Percentiles rank a stretch among this genome's conserved stretches.
Conservation (phyloP, 495 filamentous ascomycete species). For the Coniosporium apollinis region DNA sequence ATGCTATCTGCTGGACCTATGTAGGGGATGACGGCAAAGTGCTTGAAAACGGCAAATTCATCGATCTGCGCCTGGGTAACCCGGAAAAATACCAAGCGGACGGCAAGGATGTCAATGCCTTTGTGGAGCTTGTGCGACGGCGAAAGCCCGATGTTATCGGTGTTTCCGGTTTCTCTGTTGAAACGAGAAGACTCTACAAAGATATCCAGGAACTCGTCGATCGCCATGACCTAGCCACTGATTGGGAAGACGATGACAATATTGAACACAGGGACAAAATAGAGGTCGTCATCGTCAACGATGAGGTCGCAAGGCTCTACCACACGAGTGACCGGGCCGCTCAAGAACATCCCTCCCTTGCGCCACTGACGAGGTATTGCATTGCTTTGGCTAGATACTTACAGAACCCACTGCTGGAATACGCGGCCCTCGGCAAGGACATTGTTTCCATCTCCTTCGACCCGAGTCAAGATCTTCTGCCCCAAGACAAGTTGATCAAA, state of each 20-base stretch:
- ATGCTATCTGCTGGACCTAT: slow-evolving; percentile 80
- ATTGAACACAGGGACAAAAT: slow-evolving; percentile 46
- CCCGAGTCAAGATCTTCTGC: slow-evolving; percentile 70
- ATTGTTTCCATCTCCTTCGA: slow-evolving; percentile 77
- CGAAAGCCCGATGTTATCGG: slow-evolving; percentile 80
- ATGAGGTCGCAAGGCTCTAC: slow-evolving; percentile 88
- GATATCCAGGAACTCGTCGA: slow-evolving; percentile 59
- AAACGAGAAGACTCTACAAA: slow-evolving; percentile 69
- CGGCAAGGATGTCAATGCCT: slow-evolving; percentile 41
- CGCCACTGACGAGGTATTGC: slow-evolving; percentile 67
- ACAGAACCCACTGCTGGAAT: slow-evolving; percentile 89
- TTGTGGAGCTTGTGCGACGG: slow-evolving; percentile 57
- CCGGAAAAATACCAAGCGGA: slow-evolving; percentile 43
- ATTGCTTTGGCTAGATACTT: slow-evolving; percentile 76
- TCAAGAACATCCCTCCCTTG: slow-evolving; percentile 62
- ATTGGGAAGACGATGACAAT: slow-evolving; percentile 54
- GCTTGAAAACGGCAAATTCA: slow-evolving; percentile 72
- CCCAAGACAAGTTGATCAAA: slow-evolving; percentile 68
- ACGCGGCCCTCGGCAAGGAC: slow-evolving; percentile 78
- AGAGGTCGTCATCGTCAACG: slow-evolving; percentile 83
- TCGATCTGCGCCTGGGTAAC: slow-evolving; percentile 57
- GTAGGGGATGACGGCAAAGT: slow-evolving; percentile 85
- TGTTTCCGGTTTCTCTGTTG: slow-evolving; percentile 76
- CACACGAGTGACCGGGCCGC: slow-evolving; percentile 74
- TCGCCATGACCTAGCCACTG: slow-evolving; percentile 55